Evolutionary conservation across 768 basidiomycete genomes (phyloP).

Genomic region (Rickenella mellea): DNA sequence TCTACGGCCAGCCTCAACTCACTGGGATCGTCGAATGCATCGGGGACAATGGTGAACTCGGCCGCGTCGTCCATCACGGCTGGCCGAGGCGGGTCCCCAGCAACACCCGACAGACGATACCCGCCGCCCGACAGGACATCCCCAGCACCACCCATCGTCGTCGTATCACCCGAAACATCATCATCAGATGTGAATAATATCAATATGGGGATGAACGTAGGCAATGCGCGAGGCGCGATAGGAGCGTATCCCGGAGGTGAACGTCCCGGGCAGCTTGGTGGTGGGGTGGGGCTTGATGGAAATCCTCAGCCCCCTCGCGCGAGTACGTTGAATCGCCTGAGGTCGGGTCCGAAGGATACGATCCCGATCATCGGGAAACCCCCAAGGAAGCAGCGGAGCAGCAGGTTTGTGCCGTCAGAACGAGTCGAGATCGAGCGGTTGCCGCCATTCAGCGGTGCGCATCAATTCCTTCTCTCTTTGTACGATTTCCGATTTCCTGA

Average conservation of each 20-base stretch:
- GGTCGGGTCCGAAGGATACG: conserved; percentile 86
- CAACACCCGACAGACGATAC: conserved; percentile 54
- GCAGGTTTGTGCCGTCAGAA: conserved; percentile 92
- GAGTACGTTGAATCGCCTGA: conserved; percentile 62
- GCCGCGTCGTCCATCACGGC: no score
- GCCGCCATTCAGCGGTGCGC: conserved; percentile 79
- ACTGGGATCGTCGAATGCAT: no score
- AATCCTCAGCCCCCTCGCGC: conserved; percentile 55
- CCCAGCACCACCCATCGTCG: conserved; percentile 74
- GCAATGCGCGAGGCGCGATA: no score
- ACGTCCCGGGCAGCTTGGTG: conserved; percentile 36
- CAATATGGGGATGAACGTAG: no score
- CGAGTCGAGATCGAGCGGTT: conserved; percentile 93
- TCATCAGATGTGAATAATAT: no score
- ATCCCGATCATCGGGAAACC: conserved; percentile 95
- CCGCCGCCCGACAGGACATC: conserved; percentile 32
- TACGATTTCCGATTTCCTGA: conserved; percentile 9
- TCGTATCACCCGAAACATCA: conserved; percentile 70
- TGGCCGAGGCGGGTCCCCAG: conserved; percentile 24
- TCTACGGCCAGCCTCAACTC: conserved; percentile 23
- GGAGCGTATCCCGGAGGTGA: conserved; percentile 50
- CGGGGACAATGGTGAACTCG: no score
- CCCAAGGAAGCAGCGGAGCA: conserved; percentile 94
- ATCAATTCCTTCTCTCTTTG: conserved; percentile 2
- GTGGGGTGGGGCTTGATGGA: conserved; percentile 27